These are phyloP conservation scores for Anaeromyces robustus DNA, from an alignment of 192 early-diverging fungal genomes.

Conservation along the genomic window DNA sequence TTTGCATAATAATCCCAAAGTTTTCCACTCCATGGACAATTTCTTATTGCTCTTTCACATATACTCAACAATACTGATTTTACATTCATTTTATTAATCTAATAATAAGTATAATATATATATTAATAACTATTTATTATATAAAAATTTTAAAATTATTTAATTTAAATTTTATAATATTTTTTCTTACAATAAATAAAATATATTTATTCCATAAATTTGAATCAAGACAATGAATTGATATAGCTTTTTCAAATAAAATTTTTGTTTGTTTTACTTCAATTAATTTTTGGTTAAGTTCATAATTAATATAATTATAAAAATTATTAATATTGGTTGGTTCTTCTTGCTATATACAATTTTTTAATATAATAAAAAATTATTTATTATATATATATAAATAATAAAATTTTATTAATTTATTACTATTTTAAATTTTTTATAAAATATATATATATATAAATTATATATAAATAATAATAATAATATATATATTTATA, in stretches of 20 bases:
- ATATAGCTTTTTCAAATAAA: slow-evolving; percentile 51
- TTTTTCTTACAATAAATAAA: slow-evolving; percentile 25
- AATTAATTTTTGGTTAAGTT: slow-evolving; percentile 12
- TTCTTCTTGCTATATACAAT: neutral
- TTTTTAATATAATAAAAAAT: too few species aligned
- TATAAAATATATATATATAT: too few species aligned
- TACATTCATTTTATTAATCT: slow-evolving; percentile 20
- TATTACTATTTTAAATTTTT: too few species aligned
- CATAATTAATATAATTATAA: slow-evolving; percentile 35
- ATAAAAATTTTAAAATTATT: neutral
- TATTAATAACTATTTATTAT: neutral
- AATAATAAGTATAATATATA: neutral
- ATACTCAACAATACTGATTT: slow-evolving; percentile 16
- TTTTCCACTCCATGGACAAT: slow-evolving; percentile 56
- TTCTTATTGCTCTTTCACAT: slow-evolving; percentile 36
- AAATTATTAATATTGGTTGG: slow-evolving; percentile 16
- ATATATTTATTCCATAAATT: slow-evolving; percentile 52
- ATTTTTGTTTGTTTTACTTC: slow-evolving; percentile 20
- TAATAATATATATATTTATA: too few species aligned
- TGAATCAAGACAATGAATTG: slow-evolving; percentile 37
- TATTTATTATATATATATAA: too few species aligned
- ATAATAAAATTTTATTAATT: too few species aligned
- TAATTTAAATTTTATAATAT: neutral
- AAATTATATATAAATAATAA: too few species aligned
- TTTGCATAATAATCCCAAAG: slow-evolving; percentile 30